Evolutionary conservation across 2,329 filamentous ascomycete genomes (phyloP), one percentile per base, ranked within the genome.

Genomic region (Zalaria sp.): DNA sequence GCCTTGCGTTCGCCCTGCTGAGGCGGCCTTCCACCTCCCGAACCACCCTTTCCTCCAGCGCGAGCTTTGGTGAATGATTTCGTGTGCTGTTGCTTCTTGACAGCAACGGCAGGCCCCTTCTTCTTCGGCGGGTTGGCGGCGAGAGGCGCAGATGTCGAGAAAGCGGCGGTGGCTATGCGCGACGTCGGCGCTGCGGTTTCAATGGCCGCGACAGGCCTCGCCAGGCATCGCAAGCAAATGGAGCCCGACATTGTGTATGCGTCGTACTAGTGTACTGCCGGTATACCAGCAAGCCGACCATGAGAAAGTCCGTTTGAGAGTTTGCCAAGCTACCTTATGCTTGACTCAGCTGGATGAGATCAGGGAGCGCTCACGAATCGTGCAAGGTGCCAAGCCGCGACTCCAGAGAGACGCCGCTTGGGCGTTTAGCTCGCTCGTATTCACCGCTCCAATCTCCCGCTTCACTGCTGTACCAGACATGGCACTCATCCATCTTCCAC

Each of bases 1-100:
- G 84, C 83, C 65, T 87, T 93, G 50, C 88, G 78, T 69, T 95
- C 88, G 50, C 88, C 89, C 3, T 77, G 71, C 8, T 50, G 55
- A 4, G 55, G 55, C 4, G 56, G 56, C 31, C 52, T 47, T 5
- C 48, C 47, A 7, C 43, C 42, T 11, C 29, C 34, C 10, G 44
- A 42, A n/a, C 43, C 47, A 27, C 56, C 55, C 36, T 42, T 53
- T 38, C 49, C 45, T 7, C 58, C 46, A n/a, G 51, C 51, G n/a
- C 42, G 47, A 26, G 55, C 54, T 10, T 49, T 38, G 37, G 48
- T 49, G 38, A 36, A 43, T 3, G 40, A 39, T 29, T 32, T 35
- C 18, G 26, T 3, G 44, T 35, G 18, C 18, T 18, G 27, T 36
- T 29, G 41, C 40, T 35, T 49, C 43, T 31, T 46, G 29, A 41